A percentile compares a stretch with the other conserved stretches of the same genome.
phyloP scores from a whole-genome alignment of 768 basidiomycete genomes.

The Suillus spraguei region DNA sequence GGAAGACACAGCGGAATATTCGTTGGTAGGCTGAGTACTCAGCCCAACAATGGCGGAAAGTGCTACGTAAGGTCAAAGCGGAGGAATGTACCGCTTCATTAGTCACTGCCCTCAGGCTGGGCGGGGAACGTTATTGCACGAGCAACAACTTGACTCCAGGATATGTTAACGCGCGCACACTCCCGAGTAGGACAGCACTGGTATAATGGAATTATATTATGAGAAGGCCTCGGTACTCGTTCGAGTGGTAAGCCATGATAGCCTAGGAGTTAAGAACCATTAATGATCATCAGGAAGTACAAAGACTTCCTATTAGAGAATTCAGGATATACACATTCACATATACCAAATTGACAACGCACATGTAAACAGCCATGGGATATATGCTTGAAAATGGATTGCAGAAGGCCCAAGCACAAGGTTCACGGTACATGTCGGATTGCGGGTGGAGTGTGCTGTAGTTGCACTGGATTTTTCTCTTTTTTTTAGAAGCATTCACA shows the following conservation, averaged over 20 bases:
- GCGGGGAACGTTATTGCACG: neutral
- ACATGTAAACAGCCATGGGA: conserved; percentile 4
- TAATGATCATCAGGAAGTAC: conserved; percentile 1
- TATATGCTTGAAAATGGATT: conserved; percentile 4
- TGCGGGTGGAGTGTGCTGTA: neutral
- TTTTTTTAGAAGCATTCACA: neutral
- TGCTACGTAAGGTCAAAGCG: conserved; percentile 16
- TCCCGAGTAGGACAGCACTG: neutral
- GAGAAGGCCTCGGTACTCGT: neutral
- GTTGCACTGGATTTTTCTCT: neutral
- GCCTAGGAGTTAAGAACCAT: neutral
- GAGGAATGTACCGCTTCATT: conserved; percentile 1
- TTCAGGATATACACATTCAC: neutral
- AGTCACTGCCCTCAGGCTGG: neutral
- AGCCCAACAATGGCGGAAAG: neutral
- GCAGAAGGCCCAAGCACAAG: conserved; percentile 19
- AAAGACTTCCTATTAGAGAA: conserved; percentile 7
- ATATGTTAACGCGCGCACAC: neutral
- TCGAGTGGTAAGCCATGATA: neutral
- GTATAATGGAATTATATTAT: neutral
- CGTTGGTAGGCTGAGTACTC: neutral
- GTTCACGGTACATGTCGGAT: neutral
- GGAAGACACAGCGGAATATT: neutral
- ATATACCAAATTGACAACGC: neutral
- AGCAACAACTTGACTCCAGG: neutral